Evolutionary conservation across 164 flowering plant species (phyloP).

Genomic region (Vitis riparia): DNA sequence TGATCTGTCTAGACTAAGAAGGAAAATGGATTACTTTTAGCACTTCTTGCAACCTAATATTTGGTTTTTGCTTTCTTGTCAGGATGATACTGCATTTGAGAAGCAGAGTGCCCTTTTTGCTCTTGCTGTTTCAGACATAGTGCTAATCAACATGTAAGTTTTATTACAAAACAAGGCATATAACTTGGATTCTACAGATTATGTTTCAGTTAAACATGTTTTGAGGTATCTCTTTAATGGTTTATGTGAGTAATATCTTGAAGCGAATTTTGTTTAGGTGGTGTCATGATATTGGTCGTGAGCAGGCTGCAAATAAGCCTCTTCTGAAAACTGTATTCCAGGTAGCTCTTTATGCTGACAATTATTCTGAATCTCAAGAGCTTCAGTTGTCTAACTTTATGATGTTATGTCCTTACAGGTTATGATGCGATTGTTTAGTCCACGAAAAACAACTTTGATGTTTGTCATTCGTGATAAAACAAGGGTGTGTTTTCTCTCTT

Average conservation of each 20-base stretch:
- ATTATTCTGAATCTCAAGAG: neutral
- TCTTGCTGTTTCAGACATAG: conserved; percentile 97
- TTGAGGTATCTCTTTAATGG: neutral
- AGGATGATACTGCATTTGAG: conserved; percentile 99
- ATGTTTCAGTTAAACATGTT: neutral
- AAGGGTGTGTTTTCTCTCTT: conserved; percentile 45
- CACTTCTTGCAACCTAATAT: neutral
- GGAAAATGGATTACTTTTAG: neutral
- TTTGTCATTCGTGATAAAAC: conserved; percentile 98
- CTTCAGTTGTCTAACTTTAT: conserved; percentile 9
- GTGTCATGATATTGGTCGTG: conserved; percentile 99
- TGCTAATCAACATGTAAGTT: conserved; percentile 93
- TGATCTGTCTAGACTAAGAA: neutral
- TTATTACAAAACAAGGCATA: neutral
- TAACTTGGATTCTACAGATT: neutral
- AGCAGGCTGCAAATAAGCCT: conserved; percentile 99
- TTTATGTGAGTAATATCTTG: neutral
- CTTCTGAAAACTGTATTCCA: conserved; percentile 94
- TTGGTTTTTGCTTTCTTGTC: conserved; percentile 18
- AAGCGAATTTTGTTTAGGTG: conserved; percentile 53
- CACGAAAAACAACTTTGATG: conserved; percentile 92
- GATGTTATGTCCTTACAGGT: conserved; percentile 49
- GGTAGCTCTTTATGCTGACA: conserved; percentile 33
- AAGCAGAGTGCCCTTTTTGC: conserved; percentile 99
- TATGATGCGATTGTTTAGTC: conserved; percentile 97